Base-by-base conservation (phyloP, 2,329 filamentous ascomycete genomes). In the Coniochaeta prunicola region DNA sequence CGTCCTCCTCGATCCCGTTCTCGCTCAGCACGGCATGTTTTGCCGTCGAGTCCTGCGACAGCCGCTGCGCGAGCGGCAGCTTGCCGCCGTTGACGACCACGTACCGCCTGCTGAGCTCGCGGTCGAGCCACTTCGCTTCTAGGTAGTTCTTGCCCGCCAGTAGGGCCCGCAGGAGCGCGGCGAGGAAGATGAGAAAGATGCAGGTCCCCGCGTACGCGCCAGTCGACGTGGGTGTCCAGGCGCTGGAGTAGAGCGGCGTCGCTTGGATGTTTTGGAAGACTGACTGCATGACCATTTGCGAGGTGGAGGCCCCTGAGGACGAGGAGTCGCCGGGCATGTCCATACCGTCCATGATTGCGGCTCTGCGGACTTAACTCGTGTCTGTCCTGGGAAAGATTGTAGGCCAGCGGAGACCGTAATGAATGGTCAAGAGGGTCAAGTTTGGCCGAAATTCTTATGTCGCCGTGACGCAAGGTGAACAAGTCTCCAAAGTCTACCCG, bases 121-220 rank as follows among this genome's bases (percentile, higher is more conserved):
- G 75, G 70, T 90, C 85, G 53, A 88, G 74, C 87, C 91, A 96
- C 50, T 78, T 76, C 64, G 77, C 69, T 73, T 82, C 83, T 71
- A 76, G 81, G 73, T 77, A 85, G 75, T 75, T 84, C 70, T 91
- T 91, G 66, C 83, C 77, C 2, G 92, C 92, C 56, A 93, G 76
- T 17, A 96, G 78, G 21, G 79, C 75, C 57, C 92, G 89, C 68
- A 88, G 86, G 59, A 88, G 68, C 61, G 87, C 78, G 61, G 86
- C 87, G 57, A 97, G 85, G 50, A 89, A 66, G 70, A 96, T 86
- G 60, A 97, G 82, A 75, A 97, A 97, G 71, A 97, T 90, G 77
- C 93, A 96, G 30, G 91, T 96, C 59, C 86, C 93, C 1, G 91
- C 91, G 73, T 97, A 97, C 60, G 81, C 76, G 65, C 88, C 91